Conservation (phyloP, 495 filamentous ascomycete species). For the Lasiosphaeris hirsuta region DNA sequence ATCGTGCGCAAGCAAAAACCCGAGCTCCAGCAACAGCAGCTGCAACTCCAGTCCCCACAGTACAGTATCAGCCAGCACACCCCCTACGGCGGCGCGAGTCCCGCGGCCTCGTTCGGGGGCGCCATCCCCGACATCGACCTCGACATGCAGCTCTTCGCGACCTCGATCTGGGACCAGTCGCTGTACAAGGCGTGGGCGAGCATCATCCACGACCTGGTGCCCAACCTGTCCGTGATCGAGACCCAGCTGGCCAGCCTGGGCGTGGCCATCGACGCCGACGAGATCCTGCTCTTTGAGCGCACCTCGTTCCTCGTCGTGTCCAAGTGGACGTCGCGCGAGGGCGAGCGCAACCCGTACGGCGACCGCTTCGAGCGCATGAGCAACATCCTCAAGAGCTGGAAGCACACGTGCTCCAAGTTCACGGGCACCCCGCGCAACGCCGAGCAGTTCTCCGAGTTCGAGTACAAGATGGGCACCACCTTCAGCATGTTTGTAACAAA, state of each 20-base stretch:
- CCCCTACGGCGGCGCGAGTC: too few species aligned
- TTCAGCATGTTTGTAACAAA: constrained; percentile 92
- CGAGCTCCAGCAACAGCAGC: constrained; percentile 17
- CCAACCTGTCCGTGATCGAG: constrained; percentile 88
- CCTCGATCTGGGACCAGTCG: constrained; percentile 97
- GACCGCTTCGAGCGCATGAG: constrained; percentile 92
- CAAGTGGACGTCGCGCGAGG: constrained; percentile 68
- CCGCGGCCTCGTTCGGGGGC: not conserved
- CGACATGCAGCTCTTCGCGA: constrained; percentile 74
- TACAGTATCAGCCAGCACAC: not conserved
- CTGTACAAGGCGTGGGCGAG: constrained; percentile 98
- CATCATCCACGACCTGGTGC: constrained; percentile 94
- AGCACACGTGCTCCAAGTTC: constrained; percentile 61
- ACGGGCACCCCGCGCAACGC: constrained; percentile 53
- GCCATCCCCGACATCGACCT: constrained; percentile 47
- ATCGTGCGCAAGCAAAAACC: constrained; percentile 34
- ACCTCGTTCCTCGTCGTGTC: constrained; percentile 94
- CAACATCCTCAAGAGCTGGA: constrained; percentile 97
- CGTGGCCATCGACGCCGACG: constrained; percentile 81
- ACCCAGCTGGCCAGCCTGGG: constrained; percentile 74
- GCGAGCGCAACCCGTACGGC: constrained; percentile 75
- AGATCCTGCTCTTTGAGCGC: constrained; percentile 92
- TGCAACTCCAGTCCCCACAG: constrained; percentile 1
- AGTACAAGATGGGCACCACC: constrained; percentile 52
- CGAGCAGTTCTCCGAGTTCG: constrained; percentile 53